Evolutionary conservation across 164 flowering plant species (phyloP).

Genomic region (Kalanchoe fedtschenkoi): DNA sequence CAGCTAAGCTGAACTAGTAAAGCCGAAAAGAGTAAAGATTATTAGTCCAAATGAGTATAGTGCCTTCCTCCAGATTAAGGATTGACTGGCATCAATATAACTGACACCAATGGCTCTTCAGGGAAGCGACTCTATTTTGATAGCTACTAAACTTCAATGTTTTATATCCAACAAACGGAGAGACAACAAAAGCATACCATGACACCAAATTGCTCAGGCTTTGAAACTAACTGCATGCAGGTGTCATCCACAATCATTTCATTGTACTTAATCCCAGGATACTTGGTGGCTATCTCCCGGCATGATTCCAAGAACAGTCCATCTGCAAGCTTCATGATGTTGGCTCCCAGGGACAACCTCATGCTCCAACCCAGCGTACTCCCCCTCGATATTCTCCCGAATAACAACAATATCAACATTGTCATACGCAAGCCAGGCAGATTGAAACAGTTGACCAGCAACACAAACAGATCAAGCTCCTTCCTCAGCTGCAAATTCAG

Average conservation of each 20-base stretch:
- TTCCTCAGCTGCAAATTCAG: conserved; percentile 1
- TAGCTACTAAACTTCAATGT: no score
- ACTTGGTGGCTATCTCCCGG: background rate
- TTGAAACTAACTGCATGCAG: conserved; percentile 1
- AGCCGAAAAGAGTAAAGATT: background rate
- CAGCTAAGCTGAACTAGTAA: no score
- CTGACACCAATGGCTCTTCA: background rate
- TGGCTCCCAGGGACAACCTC: conserved; percentile 2
- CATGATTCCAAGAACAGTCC: background rate
- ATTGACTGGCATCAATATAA: background rate
- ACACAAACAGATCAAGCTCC: background rate
- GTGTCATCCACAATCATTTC: conserved; percentile 5
- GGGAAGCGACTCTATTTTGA: background rate
- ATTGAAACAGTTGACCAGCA: conserved; percentile 2
- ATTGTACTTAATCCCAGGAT: conserved; percentile 6
- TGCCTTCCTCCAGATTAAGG: background rate
- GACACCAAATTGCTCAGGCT: conserved; percentile 4
- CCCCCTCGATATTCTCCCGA: conserved; percentile 1
- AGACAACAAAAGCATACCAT: background rate
- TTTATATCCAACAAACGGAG: background rate
- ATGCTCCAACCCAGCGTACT: conserved; percentile 2
- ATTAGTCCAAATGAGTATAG: background rate
- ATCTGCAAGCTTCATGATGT: conserved; percentile 7
- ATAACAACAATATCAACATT: conserved; percentile 4
- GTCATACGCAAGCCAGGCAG: conserved; percentile 2